Evolutionary conservation across 2,329 filamentous ascomycete species (phyloP).

Genomic region (Orbilia oligospora): DNA sequence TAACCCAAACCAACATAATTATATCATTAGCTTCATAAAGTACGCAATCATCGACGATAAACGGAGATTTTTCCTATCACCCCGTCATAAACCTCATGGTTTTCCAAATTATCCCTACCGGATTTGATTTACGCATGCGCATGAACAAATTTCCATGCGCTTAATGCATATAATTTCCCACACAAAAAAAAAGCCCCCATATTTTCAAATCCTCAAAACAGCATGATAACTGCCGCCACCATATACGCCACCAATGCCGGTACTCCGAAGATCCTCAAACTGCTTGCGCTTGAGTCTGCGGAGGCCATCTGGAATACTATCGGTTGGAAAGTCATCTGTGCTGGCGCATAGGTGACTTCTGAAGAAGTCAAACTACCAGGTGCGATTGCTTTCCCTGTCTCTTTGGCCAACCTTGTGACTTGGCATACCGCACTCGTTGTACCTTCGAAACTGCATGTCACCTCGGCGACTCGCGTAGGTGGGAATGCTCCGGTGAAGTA

Average conservation of each 20-base stretch:
- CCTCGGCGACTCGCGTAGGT: slow-evolving; percentile 7
- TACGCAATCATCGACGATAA: neutral
- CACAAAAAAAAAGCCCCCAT: too few relatives aligned
- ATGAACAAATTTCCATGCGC: neutral
- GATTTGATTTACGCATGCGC: neutral
- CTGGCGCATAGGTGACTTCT: neutral
- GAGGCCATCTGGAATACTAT: neutral
- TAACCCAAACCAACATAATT: neutral
- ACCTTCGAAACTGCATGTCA: slow-evolving; percentile 37
- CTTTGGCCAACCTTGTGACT: slow-evolving; percentile 25
- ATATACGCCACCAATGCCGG: slow-evolving; percentile 21
- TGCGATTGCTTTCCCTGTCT: neutral
- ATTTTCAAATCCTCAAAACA: slow-evolving; percentile 11
- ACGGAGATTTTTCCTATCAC: neutral
- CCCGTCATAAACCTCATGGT: neutral
- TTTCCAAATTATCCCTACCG: neutral
- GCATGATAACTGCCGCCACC: slow-evolving; percentile 13
- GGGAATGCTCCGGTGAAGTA: slow-evolving; percentile 25
- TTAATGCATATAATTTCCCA: neutral
- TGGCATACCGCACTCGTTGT: slow-evolving; percentile 29
- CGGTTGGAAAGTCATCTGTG: neutral
- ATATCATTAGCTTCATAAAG: slow-evolving; percentile 20
- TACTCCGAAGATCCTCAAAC: neutral
- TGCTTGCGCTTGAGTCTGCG: neutral
- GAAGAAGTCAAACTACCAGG: neutral